Percentiles rank a stretch among this genome's conserved stretches.
Evolutionary conservation across 768 basidiomycete species (phyloP).

Genomic region (Jaapia argillacea): DNA sequence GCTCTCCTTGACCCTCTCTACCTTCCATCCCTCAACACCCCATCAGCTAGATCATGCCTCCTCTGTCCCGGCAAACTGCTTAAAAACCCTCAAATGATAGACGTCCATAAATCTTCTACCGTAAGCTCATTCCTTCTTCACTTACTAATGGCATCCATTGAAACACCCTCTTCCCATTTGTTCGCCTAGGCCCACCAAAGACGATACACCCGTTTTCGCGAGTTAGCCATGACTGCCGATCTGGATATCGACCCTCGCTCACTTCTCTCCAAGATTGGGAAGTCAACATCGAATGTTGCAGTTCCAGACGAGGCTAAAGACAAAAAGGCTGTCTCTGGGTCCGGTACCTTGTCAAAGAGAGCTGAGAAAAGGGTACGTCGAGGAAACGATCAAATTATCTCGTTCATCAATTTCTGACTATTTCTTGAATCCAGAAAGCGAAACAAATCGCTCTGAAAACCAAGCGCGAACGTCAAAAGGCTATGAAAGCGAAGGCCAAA

Average conservation of each 20-base stretch:
- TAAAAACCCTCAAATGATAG: conserved; percentile 45
- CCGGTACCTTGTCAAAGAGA: conserved; percentile 37
- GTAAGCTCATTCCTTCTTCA: conserved; percentile 35
- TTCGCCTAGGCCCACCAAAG: conserved; percentile 50
- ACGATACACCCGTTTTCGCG: conserved; percentile 38
- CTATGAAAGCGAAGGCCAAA: conserved; percentile 12
- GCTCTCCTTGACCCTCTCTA: conserved; percentile 59
- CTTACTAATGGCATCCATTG: too few species aligned
- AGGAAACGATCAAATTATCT: neutral
- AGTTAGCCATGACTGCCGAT: neutral
- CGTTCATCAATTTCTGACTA: neutral
- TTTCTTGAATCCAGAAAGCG: conserved; percentile 28
- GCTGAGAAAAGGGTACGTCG: conserved; percentile 48
- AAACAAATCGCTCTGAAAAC: conserved; percentile 33
- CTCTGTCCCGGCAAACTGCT: conserved; percentile 68
- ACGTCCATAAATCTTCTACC: conserved; percentile 49
- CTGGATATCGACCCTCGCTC: neutral
- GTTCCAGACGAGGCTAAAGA: too few species aligned
- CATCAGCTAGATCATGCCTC: conserved; percentile 48
- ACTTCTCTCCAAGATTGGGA: too few species aligned
- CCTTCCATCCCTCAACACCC: conserved; percentile 42
- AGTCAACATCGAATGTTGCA: too few species aligned
- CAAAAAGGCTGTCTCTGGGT: neutral
- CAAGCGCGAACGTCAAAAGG: conserved; percentile 40
- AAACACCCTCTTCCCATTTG: too few species aligned